Evolutionary conservation across 2,329 filamentous ascomycete genomes (phyloP).

Genomic region (Fusarium haematococcum): DNA sequence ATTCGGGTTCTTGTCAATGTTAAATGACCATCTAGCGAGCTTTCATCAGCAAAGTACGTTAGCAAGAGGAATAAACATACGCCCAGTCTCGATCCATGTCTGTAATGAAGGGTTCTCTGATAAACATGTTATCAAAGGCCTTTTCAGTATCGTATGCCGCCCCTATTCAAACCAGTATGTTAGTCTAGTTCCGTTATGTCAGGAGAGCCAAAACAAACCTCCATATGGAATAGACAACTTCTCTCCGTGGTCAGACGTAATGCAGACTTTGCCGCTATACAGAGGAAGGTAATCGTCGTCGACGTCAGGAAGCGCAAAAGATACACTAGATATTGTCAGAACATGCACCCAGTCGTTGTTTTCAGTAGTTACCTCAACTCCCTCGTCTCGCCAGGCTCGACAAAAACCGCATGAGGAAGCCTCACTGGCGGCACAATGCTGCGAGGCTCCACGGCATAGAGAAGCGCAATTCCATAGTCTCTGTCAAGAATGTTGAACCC

Average conservation of each 20-base stretch:
- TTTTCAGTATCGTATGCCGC: constrained; percentile 54
- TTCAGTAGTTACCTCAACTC: constrained; percentile 41
- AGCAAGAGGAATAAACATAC: constrained; percentile 17
- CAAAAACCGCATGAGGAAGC: constrained; percentile 42
- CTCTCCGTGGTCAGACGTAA: constrained; percentile 56
- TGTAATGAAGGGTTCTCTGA: constrained; percentile 43
- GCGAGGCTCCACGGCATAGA: constrained; percentile 45
- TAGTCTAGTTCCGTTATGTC: neutral
- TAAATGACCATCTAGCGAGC: constrained; percentile 49
- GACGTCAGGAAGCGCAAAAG: constrained; percentile 46
- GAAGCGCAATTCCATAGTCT: constrained; percentile 44
- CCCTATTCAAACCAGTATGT: constrained; percentile 35
- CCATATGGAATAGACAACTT: constrained; percentile 57
- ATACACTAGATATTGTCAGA: constrained; percentile 38
- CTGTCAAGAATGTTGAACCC: constrained; percentile 51
- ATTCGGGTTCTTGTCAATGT: constrained; percentile 39
- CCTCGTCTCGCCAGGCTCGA: constrained; percentile 47
- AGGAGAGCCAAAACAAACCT: constrained; percentile 36
- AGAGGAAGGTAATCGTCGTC: constrained; percentile 53
- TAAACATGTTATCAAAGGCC: constrained; percentile 53
- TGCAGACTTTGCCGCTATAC: constrained; percentile 58
- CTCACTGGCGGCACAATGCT: constrained; percentile 45
- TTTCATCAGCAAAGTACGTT: neutral
- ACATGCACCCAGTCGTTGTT: neutral
- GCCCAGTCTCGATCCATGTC: constrained; percentile 41